These are phyloP conservation scores for Syzygium malaccense DNA, from an alignment of 441 rosid species.

Conservation along the genomic window DNA sequence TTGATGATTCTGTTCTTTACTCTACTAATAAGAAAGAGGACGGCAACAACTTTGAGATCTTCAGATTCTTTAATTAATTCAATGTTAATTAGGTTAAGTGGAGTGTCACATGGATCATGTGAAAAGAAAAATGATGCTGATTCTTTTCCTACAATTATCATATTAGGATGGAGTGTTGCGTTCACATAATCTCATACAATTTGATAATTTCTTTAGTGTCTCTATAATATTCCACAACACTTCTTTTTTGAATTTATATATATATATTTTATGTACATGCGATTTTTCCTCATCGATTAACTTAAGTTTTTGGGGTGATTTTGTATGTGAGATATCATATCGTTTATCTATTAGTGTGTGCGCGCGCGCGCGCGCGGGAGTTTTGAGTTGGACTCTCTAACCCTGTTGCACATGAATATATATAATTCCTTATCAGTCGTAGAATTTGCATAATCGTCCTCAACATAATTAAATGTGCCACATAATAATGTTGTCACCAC, in stretches of 20 bases:
- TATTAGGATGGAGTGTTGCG: neutral
- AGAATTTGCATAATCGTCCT: neutral
- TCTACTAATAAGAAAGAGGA: neutral
- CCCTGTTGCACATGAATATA: too few species aligned
- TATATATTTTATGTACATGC: neutral
- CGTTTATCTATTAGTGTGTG: too few species aligned
- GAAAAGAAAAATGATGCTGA: neutral
- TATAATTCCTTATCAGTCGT: neutral
- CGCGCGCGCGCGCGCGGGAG: too few species aligned
- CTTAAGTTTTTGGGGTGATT: too few species aligned
- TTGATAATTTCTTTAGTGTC: neutral
- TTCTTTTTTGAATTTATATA: rapidly evolving
- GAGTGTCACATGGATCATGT: neutral
- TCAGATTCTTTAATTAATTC: neutral
- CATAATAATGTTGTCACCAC: neutral
- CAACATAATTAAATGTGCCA: neutral
- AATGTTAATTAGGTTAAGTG: neutral
- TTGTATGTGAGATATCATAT: too few species aligned
- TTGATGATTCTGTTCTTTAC: neutral
- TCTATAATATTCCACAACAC: rapidly evolving
- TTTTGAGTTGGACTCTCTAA: too few species aligned
- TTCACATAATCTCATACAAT: neutral
- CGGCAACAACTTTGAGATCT: neutral
- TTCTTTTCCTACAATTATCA: neutral
- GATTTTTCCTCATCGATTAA: too few species aligned